phyloP scores from a whole-genome alignment of 352 stramenopile species.

The Phytophthora megakarya region DNA sequence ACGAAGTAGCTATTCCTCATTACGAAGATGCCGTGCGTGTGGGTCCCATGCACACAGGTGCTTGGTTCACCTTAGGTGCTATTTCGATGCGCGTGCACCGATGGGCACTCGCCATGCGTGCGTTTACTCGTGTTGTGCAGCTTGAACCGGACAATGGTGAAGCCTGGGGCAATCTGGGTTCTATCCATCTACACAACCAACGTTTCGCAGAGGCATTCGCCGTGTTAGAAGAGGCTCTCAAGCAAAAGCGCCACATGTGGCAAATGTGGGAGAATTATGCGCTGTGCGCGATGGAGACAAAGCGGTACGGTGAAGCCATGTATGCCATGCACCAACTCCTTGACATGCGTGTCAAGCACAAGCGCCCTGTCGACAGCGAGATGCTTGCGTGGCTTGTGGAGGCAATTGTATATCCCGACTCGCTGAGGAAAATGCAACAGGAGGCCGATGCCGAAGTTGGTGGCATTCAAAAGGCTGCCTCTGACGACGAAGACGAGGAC shows the following conservation, averaged over 20 bases:
- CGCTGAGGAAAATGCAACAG: constrained; percentile 46
- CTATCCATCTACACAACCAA: constrained; percentile 89
- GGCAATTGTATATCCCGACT: constrained; percentile 70
- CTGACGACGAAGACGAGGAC: constrained; percentile 31
- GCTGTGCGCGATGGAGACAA: constrained; percentile 78
- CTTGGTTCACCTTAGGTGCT: constrained; percentile 94
- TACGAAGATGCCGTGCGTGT: constrained; percentile 87
- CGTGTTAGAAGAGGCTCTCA: constrained; percentile 86
- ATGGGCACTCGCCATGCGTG: constrained; percentile 84
- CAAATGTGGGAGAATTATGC: constrained; percentile 94
- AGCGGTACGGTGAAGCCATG: constrained; percentile 78
- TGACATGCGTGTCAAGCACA: constrained; percentile 82
- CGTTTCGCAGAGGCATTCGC: constrained; percentile 81
- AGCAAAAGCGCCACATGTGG: constrained; percentile 92
- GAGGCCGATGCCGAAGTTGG: constrained; percentile 36
- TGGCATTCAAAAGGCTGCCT: constrained; percentile 24
- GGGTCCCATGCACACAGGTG: constrained; percentile 88
- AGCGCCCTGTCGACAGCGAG: constrained; percentile 72
- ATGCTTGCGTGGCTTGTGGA: constrained; percentile 85
- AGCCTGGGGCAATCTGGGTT: constrained; percentile 95
- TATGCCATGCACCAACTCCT: constrained; percentile 85
- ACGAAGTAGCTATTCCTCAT: constrained; percentile 73
- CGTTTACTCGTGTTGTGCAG: constrained; percentile 94
- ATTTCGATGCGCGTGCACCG: constrained; percentile 90
- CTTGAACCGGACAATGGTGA: constrained; percentile 95